Conservation (phyloP, 83 land plant genomes). For the Diphasiastrum complanatum region DNA sequence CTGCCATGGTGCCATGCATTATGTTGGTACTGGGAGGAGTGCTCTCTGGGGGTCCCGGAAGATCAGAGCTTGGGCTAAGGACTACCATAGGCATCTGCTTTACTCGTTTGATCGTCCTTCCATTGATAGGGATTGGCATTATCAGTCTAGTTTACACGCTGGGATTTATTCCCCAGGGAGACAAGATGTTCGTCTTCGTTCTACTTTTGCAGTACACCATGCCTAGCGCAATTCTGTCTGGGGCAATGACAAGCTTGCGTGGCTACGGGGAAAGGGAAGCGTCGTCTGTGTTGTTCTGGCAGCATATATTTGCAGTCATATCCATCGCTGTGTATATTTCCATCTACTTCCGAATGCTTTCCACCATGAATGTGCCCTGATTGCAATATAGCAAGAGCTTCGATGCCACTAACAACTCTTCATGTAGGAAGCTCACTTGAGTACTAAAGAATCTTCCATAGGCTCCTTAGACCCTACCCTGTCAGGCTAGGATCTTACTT, state of each 20-base stretch:
- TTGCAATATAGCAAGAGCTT: too few species aligned
- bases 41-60: constrained; percentile 70
- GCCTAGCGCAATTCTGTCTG: constrained; percentile 69
- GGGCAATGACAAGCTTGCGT: constrained; percentile 69
- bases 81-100: constrained; percentile 61
- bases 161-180: constrained; percentile 37
- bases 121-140: constrained; percentile 63
- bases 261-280: constrained; percentile 76
- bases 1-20: constrained; percentile 74
- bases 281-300: constrained; percentile 82
- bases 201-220: constrained; percentile 71
- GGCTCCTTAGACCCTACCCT: too few species aligned
- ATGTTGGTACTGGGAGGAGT: constrained; percentile 82
- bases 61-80: constrained; percentile 56
- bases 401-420: too few species aligned
- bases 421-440: too few species aligned
- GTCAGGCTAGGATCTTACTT: too few species aligned
- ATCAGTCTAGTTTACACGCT: constrained; percentile 47
- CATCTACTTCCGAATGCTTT: constrained; percentile 44
- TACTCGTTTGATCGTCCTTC: constrained; percentile 67
- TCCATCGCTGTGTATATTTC: constrained; percentile 49
- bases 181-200: constrained; percentile 67
- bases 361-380: too few species aligned
- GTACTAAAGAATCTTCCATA: too few species aligned
- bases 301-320: constrained; percentile 55